phyloP scores from a whole-genome alignment of 2,329 filamentous ascomycete species.

The Shiraia sp. region DNA sequence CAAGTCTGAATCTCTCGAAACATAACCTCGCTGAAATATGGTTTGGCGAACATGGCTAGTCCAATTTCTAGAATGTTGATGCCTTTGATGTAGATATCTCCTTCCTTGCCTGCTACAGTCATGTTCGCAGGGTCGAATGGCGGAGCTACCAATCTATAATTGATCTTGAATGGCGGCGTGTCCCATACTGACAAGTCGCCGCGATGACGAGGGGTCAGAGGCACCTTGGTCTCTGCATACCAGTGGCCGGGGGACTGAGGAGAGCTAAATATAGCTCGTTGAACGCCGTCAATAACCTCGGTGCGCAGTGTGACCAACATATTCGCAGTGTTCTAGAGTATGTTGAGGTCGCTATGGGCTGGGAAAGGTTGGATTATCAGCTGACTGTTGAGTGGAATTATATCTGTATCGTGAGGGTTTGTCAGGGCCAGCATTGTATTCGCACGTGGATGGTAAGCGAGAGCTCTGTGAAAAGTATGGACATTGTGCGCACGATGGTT shows the following conservation, averaged over 20 bases:
- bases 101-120: not conserved
- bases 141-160: not conserved
- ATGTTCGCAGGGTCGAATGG: not conserved
- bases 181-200: not conserved
- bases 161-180: not conserved
- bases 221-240: not conserved
- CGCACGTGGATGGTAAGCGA: no score
- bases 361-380: no score
- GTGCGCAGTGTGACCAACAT: no score
- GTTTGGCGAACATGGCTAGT: not conserved
- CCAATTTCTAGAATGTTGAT: not conserved
- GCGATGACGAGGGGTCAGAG: not conserved
- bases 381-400: no score
- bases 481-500: no score
- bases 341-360: no score
- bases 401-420: no score
- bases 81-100: not conserved
- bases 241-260: not conserved
- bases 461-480: no score
- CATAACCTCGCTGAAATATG: not conserved
- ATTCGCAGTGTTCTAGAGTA: no score
- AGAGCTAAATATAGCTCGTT: no score
- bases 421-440: no score
- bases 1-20: slow-evolving; percentile 2
- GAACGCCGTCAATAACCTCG: no score